These are phyloP conservation scores for Thalassia testudinum DNA, from an alignment of 116 monocot genomes.

Conservation along the genomic window DNA sequence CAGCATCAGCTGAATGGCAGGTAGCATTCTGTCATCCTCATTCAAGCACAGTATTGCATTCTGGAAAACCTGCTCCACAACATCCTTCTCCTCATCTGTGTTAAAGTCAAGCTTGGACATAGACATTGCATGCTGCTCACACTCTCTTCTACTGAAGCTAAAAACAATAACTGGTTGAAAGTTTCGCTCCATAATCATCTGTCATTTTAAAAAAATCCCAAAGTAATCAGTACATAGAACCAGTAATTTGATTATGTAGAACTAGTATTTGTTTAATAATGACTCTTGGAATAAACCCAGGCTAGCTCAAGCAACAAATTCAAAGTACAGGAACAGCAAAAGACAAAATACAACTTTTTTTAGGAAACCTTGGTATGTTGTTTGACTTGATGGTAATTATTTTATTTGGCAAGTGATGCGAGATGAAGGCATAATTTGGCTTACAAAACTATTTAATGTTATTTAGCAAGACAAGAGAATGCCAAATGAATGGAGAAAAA, in stretches of 20 bases:
- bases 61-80: conserved; percentile 68
- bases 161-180: conserved; percentile 97
- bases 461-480: too few species aligned
- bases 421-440: too few species aligned
- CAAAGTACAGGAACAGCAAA: not conserved
- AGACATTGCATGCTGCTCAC: conserved; percentile 91
- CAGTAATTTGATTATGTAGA: too few species aligned
- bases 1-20: conserved; percentile 84
- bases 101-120: conserved; percentile 99
- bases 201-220: too few species aligned
- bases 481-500: too few species aligned
- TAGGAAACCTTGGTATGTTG: too few species aligned
- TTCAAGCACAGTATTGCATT: conserved; percentile 61
- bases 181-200: conserved; percentile 99
- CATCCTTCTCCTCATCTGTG: conserved; percentile 54
- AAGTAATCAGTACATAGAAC: too few species aligned
- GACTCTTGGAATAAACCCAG: too few species aligned
- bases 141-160: conserved; percentile 96
- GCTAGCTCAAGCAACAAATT: not conserved
- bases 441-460: too few species aligned
- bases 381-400: too few species aligned
- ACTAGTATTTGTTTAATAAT: too few species aligned
- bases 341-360: not conserved
- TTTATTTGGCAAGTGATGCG: too few species aligned
- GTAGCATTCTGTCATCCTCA: conserved; percentile 76